Base-by-base conservation (phyloP, 108 stramenopile genomes). In the Skeletonema grethae region DNA sequence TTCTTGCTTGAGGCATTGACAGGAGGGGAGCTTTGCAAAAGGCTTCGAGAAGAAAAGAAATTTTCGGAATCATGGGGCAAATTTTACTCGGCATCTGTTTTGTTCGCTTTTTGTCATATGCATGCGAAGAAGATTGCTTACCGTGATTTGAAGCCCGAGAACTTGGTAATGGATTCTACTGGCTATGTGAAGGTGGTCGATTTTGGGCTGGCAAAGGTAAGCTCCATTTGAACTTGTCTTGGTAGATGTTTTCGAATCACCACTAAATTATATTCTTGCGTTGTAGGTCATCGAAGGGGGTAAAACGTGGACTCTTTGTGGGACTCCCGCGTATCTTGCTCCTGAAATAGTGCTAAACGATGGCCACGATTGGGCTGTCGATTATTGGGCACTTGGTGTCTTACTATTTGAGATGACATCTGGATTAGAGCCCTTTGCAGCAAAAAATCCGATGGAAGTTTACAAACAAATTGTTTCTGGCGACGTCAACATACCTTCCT, bases 281-380 rank as follows among this genome's bases (percentile, higher is more conserved):
- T 20, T n/a, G 10, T 30, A 76, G 75, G 70, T 83, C 4, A 59
- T 85, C 28, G 41, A 80, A 29, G 66, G 66, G 9, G 85, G 84
- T 7, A 85, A 87, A 66, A 87, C 85, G 15, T 87, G 82, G 84
- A 88, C 87, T 11, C 66, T 86, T 8, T 88, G 89, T 64, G 89
- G 87, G 0, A 90, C 87, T 29, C 85, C 89, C 25, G 89, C 86
- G n/a, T 90, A 90, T 55, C 80, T 90, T 24, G 84, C 89, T 11
- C 89, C 89, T 10, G 89, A 90, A 56, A 84, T 90, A 34, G 86
- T 90, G 29, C 50, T 85, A 35, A 92, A 89, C 57, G 86, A 90
- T 30, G 93, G 93, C 2, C 93, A 94, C 79, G 93, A 90, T 70
- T 70, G 83, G 68, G 85, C 88, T 11, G 89, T 90, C 15, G 89